Percentiles rank a stretch among this genome's conserved stretches.
These are phyloP conservation scores for Termitomyces titanicus DNA, from an alignment of 768 basidiomycete genomes.

Conservation along the genomic window DNA sequence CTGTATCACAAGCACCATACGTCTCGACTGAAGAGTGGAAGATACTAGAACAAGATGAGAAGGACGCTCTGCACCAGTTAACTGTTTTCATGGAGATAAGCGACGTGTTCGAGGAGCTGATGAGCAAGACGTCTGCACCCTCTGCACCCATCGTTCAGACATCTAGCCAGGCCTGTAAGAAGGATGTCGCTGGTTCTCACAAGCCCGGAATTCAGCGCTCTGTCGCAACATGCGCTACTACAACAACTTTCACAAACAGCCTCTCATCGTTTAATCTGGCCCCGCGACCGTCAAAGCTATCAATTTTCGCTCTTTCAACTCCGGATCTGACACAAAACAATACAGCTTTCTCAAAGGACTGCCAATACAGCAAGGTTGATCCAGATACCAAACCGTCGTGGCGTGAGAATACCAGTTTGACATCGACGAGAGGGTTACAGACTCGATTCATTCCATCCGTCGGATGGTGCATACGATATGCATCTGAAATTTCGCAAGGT, in stretches of 20 bases:
- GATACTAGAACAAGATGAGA: conserved; percentile 22
- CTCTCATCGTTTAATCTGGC: conserved; percentile 11
- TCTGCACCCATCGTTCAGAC: not conserved
- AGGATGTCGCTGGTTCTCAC: not conserved
- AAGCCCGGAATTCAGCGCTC: not conserved
- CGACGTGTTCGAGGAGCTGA: conserved; percentile 15
- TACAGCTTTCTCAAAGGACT: not conserved
- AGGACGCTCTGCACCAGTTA: conserved; percentile 21
- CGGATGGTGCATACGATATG: conserved; percentile 41
- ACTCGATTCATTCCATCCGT: conserved; percentile 36
- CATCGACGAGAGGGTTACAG: conserved; percentile 16
- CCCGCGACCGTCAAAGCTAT: conserved; percentile 12
- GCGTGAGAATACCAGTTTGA: conserved; percentile 14
- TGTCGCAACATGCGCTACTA: not conserved
- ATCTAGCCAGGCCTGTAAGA: not conserved
- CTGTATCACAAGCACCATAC: conserved; percentile 17
- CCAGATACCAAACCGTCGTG: conserved; percentile 9
- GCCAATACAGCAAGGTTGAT: not conserved
- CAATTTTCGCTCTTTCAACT: not conserved
- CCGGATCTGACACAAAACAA: not conserved
- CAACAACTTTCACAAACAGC: conserved; percentile 1
- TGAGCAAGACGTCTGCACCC: not conserved
- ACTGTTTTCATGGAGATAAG: conserved; percentile 23
- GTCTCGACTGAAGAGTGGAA: conserved; percentile 21
- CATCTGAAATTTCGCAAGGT: conserved; percentile 34